Evolutionary conservation across 495 filamentous ascomycete genomes (phyloP), one percentile per base, ranked within the genome.

Genomic region (Neurospora sp.): DNA sequence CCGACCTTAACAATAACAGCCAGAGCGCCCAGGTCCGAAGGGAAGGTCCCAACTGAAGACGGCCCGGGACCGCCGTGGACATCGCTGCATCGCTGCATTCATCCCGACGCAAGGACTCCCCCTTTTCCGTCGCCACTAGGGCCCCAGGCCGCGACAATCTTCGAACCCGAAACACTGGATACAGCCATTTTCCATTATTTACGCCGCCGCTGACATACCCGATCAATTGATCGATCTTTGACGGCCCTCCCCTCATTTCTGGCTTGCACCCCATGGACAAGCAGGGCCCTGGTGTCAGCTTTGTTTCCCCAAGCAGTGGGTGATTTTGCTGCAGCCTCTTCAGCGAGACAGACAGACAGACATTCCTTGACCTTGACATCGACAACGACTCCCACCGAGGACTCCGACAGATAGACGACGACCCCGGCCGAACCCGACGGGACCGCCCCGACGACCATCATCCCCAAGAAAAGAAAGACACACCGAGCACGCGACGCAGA

Each of bases 201-300:
- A 62, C 54, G 54, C 54, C 54, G 54, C 54, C 54, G 12, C 71
- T 41, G 35, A 38, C 23, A 27, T 39, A 37, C 16, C 18, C 62
- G 48, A 39, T 39, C 23, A 41, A 39, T 37, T 39, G 44, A 39
- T 44, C 70, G 20, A 71, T 48, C 41, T 38, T 12, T 39, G n/a
- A 27, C 37, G 72, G 62, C 72, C 38, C 66, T 71, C 41, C 41
- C 72, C n/a, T 39, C 54, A 70, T 44, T 73, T 44, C 54, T 20
- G 27, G 54, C 54, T 62, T 71, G 44, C 44, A 71, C 72, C 48
- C 74, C 44, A 77, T 77, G 76, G 76, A 70, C 70, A 35, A 46
- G 72, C 69, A 72, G 39, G 46, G 59, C 46, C 39, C 69, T 40
- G 70, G 46, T 46, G 42, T 42, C 40, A 69, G 70, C 54, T 72